Base-by-base conservation (phyloP, 176 grass and related monocot genomes). In the Aegilops umbellulata region DNA sequence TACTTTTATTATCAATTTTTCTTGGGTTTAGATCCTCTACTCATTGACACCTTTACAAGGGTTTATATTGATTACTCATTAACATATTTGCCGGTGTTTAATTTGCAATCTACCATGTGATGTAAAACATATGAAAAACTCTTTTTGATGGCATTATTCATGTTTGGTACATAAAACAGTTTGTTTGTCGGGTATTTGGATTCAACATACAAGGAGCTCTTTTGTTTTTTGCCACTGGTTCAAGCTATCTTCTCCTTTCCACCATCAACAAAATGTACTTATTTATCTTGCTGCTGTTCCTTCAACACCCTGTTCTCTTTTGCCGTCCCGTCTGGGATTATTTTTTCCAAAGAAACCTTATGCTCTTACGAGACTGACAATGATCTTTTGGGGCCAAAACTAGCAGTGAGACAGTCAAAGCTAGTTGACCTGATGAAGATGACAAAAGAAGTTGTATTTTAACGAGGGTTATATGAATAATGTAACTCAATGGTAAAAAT, bases 171-270 rank as follows among this genome's bases (percentile, higher is more conserved):
- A 61, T 3, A 66, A 27, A 64, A 47, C 25, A 36, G 14, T 44
- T 76, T 82, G 12, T 87, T 55, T 87, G n/a, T 13, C 76, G 68
- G 79, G 14, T 44, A 65, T 74, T 60, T 7, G 27, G 24, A 86
- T 72, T 83, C 24, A 63, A 3, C 39, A 63, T 19, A 80, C 78
- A 17, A 74, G 35, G 31, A 77, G 17, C 32, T 24, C 47, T 38
- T 9, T 23, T 81, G 24, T 4, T 75, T 77, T 77, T 14, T 53
- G 5, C 75, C 29, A 55, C 29, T 77, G 29, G 10, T 77, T 76
- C 10, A 77, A 60, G 27, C 19, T 60, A 5, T 35, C 27, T 77
- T 30, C 44, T 76, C 24, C 15, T 53, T 55, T 76, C 46, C 19
- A 31, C 26, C 16, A 55, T 74, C 41, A 22, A 27, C 25, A 76